phyloP scores from a whole-genome alignment of 176 grass and related monocot genomes.

The Dendrocalamus sinicus region DNA sequence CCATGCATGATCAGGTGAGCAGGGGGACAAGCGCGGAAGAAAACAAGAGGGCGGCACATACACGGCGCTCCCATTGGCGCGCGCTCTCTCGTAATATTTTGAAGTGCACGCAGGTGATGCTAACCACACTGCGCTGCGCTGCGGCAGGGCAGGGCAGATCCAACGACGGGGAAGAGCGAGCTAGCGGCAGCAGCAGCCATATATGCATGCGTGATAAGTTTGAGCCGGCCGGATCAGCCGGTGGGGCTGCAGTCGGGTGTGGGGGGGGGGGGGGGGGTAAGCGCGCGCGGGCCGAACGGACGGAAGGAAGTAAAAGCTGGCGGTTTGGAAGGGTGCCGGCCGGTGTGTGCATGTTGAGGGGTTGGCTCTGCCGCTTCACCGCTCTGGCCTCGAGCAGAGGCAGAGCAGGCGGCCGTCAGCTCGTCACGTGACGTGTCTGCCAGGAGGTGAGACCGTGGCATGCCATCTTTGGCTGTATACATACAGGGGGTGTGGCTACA shows the following conservation, averaged over 20 bases:
- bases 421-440: constrained; percentile 36
- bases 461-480: constrained; percentile 13
- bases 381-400: constrained; percentile 19
- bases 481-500: background rate
- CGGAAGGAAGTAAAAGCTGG: background rate
- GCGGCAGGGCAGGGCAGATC: background rate
- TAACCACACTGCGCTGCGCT: background rate
- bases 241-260: background rate
- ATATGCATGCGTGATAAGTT: background rate
- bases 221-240: background rate
- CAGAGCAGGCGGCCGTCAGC: constrained; percentile 25
- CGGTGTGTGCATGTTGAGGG: constrained; percentile 6
- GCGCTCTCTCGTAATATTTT: background rate
- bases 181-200: background rate
- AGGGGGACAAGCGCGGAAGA: constrained; percentile 38
- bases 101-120: background rate
- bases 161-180: background rate
- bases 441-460: constrained; percentile 21
- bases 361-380: constrained; percentile 40
- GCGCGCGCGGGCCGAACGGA: background rate
- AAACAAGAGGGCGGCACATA: constrained; percentile 38
- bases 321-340: background rate
- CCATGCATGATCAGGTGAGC: constrained; percentile 26
- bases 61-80: constrained; percentile 29
- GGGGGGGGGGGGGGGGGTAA: too few relatives aligned